phyloP scores from a whole-genome alignment of 352 stramenopile species.

The Elongisporangium anandrum region DNA sequence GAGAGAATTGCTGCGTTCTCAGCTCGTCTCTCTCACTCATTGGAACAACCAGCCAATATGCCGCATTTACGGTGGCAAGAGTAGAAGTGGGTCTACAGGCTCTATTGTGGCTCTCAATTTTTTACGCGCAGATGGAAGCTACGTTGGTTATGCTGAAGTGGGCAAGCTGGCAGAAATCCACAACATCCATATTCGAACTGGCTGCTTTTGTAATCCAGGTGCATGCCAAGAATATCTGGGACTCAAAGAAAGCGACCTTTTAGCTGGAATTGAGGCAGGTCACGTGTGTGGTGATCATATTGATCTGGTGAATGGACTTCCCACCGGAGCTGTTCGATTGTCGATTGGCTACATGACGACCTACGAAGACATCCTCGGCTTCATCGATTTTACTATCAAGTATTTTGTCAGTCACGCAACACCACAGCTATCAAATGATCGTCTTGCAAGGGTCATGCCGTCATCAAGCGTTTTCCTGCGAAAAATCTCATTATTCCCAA shows the following conservation, averaged over 20 bases:
- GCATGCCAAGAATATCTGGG: slow-evolving; percentile 65
- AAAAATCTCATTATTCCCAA: slow-evolving; percentile 66
- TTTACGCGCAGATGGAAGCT: slow-evolving; percentile 38
- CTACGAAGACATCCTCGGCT: slow-evolving; percentile 53
- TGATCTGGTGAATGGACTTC: slow-evolving; percentile 56
- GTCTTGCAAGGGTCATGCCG: too few relatives aligned
- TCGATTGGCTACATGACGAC: slow-evolving; percentile 79
- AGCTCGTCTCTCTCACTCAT: slow-evolving; percentile 34
- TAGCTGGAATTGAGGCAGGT: slow-evolving; percentile 46
- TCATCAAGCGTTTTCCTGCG: slow-evolving; percentile 16
- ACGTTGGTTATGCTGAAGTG: slow-evolving; percentile 69
- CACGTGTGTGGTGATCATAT: slow-evolving; percentile 72
- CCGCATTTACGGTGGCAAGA: slow-evolving; percentile 50
- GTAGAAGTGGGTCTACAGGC: slow-evolving; percentile 15
- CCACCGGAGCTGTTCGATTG: slow-evolving; percentile 64
- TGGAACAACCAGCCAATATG: slow-evolving; percentile 46
- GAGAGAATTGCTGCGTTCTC: slow-evolving; percentile 27
- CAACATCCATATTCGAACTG: slow-evolving; percentile 63
- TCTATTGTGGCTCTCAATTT: slow-evolving; percentile 69
- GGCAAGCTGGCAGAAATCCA: slow-evolving; percentile 63
- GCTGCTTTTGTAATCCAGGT: slow-evolving; percentile 80
- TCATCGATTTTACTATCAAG: slow-evolving; percentile 45
- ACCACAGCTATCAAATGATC: slow-evolving; percentile 2
- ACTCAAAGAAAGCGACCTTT: slow-evolving; percentile 43
- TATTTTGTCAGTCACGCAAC: slow-evolving; percentile 48